These are phyloP conservation scores for Alternaria infectoria DNA, from an alignment of 2,329 filamentous ascomycete genomes.

Conservation along the genomic window DNA sequence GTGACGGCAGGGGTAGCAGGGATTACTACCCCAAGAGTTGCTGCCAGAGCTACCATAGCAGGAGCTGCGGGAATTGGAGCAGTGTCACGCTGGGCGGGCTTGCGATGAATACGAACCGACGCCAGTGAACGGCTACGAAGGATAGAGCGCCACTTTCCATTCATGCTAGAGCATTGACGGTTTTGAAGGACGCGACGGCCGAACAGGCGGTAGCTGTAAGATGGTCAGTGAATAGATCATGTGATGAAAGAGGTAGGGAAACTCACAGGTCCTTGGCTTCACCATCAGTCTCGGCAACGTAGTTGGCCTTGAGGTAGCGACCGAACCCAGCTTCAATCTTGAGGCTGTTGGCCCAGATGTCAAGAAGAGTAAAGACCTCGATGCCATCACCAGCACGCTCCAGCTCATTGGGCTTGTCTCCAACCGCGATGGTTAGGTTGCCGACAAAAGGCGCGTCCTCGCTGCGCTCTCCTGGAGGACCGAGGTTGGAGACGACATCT, in stretches of 20 bases:
- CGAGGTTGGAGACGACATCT: slow-evolving; percentile 3
- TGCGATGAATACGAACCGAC: slow-evolving; percentile 28
- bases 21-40: neutral
- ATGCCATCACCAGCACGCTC: slow-evolving; percentile 23
- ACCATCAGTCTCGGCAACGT: slow-evolving; percentile 28
- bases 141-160: slow-evolving; percentile 28
- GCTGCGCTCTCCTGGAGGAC: neutral
- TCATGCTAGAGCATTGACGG: slow-evolving; percentile 29
- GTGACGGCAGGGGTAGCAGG: neutral
- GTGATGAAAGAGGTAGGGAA: neutral
- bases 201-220: slow-evolving; percentile 38
- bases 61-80: neutral
- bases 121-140: slow-evolving; percentile 29
- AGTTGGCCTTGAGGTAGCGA: slow-evolving; percentile 25
- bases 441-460: slow-evolving; percentile 29
- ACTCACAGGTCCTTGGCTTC: slow-evolving; percentile 43
- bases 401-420: slow-evolving; percentile 11
- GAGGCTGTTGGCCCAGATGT: slow-evolving; percentile 37
- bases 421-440: slow-evolving; percentile 38
- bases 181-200: slow-evolving; percentile 30
- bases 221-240: slow-evolving; percentile 1
- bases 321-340: slow-evolving; percentile 40
- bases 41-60: neutral
- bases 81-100: neutral
- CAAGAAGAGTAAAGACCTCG: slow-evolving; percentile 31